Conservation (phyloP, 163 green algal genomes). For the Scenedesmus sp. region DNA sequence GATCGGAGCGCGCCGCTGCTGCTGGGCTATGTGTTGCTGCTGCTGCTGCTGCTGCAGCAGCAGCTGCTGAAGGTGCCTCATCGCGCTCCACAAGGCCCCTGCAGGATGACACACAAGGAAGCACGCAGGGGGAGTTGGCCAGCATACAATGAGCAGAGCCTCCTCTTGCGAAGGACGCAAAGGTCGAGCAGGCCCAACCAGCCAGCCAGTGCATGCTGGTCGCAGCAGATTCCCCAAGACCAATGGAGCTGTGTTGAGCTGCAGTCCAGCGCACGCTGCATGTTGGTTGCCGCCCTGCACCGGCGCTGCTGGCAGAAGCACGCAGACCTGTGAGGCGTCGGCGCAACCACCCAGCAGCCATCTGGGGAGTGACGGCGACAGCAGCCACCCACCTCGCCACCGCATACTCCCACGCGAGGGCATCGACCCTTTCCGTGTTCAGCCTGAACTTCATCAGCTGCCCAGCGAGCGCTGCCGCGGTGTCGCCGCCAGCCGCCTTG, state of each 20-base stretch:
- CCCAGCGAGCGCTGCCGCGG: background rate
- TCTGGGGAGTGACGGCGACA: background rate
- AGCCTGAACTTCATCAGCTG: slow-evolving; percentile 39
- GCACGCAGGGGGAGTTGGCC: background rate
- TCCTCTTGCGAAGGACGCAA: too few species aligned
- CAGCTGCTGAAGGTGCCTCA: background rate
- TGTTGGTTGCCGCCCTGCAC: too few species aligned
- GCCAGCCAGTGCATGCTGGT: too few species aligned
- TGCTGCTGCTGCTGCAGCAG: background rate
- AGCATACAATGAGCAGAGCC: background rate
- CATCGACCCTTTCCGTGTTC: slow-evolving; percentile 23
- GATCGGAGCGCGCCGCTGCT: background rate
- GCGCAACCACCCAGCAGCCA: too few species aligned
- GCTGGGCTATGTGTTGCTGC: background rate
- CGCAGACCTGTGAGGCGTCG: too few species aligned
- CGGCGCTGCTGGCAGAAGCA: too few species aligned
- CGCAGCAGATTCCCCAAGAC: too few species aligned
- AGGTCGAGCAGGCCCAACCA: too few species aligned
- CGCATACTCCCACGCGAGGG: slow-evolving; percentile 50
- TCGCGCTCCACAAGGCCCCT: background rate
- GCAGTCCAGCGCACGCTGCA: too few species aligned
- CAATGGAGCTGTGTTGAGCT: too few species aligned
- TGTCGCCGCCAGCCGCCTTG: slow-evolving; percentile 43
- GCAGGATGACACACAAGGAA: background rate
- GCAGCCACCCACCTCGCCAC: slow-evolving; percentile 8